Evolutionary conservation across 495 filamentous ascomycete species (phyloP).

Genomic region (Aspergillus egyptiacus): DNA sequence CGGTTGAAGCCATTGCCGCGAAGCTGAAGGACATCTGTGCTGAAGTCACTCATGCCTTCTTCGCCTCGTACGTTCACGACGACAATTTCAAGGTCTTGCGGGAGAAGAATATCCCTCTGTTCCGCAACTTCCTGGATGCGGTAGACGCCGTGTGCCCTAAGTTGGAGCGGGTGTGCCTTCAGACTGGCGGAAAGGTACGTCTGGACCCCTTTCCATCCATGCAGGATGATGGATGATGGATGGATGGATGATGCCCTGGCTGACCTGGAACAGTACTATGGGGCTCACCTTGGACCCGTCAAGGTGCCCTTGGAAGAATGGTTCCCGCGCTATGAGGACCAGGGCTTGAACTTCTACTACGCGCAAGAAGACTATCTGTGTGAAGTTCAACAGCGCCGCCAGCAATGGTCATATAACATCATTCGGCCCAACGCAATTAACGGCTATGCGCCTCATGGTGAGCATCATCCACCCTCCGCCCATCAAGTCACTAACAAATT

Average conservation of each 20-base stretch:
- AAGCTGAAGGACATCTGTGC: constrained; percentile 13
- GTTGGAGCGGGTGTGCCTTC: constrained; percentile 19
- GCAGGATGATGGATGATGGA: too few species aligned
- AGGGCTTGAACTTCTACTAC: constrained; percentile 31
- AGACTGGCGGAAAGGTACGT: constrained; percentile 27
- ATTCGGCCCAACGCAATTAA: constrained; percentile 28
- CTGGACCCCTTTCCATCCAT: too few species aligned
- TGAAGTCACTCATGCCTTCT: constrained; percentile 24
- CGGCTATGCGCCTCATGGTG: too few species aligned
- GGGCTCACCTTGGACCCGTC: constrained; percentile 25
- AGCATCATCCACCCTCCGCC: too few species aligned
- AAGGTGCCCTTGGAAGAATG: constrained; percentile 23
- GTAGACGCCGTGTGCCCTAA: constrained; percentile 15
- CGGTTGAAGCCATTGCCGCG: neutral
- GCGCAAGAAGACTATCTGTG: constrained; percentile 27
- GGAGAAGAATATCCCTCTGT: constrained; percentile 22
- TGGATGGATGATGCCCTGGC: too few species aligned
- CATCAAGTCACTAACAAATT: too few species aligned
- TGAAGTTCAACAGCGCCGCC: constrained; percentile 15
- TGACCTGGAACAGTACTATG: constrained; percentile 27
- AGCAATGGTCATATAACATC: constrained; percentile 26
- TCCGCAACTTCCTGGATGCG: constrained; percentile 26
- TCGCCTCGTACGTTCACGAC: constrained; percentile 27
- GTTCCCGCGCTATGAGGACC: constrained; percentile 20
- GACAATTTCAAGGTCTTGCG: constrained; percentile 24